Evolutionary conservation across 106 monocot genomes (phyloP).

Genomic region (Ottelia alismoides): DNA sequence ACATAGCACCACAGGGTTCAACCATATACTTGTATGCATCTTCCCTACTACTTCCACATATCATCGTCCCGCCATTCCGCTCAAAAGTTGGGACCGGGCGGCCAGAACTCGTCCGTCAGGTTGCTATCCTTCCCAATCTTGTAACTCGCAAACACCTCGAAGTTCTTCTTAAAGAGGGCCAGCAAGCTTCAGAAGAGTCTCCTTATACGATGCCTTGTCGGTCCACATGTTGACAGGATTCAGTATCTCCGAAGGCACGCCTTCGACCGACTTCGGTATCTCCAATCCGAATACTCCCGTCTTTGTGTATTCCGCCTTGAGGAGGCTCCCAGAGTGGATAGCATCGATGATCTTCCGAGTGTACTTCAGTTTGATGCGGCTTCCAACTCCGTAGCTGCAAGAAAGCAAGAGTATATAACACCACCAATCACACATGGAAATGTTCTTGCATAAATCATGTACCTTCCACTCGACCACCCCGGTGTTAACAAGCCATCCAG

Average conservation of each 20-base stretch:
- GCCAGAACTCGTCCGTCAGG: slow-evolving; percentile 79
- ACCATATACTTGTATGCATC: no score
- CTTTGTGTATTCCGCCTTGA: slow-evolving; percentile 44
- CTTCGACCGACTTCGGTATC: slow-evolving; percentile 58
- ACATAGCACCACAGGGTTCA: no score
- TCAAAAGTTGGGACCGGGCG: slow-evolving; percentile 58
- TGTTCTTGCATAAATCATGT: no score
- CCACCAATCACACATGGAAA: no score
- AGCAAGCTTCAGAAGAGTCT: slow-evolving; percentile 80
- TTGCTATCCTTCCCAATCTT: slow-evolving; percentile 70
- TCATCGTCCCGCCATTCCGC: no score
- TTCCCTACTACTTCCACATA: no score
- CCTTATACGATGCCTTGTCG: slow-evolving; percentile 52
- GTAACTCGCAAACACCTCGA: slow-evolving; percentile 74
- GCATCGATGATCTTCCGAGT: slow-evolving; percentile 90
- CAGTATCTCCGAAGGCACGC: slow-evolving; percentile 70
- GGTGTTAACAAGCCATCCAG: slow-evolving; percentile 96
- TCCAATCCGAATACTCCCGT: slow-evolving; percentile 82
- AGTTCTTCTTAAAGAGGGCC: slow-evolving; percentile 91
- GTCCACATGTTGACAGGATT: slow-evolving; percentile 85
- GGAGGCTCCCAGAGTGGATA: slow-evolving; percentile 74
- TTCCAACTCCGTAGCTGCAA: slow-evolving; percentile 81
- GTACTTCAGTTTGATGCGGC: slow-evolving; percentile 58
- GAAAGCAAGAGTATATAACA: no score
- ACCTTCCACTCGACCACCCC: slow-evolving; percentile 98